phyloP scores from a whole-genome alignment of 2,329 filamentous ascomycete species.

The Thyridium curvatum region DNA sequence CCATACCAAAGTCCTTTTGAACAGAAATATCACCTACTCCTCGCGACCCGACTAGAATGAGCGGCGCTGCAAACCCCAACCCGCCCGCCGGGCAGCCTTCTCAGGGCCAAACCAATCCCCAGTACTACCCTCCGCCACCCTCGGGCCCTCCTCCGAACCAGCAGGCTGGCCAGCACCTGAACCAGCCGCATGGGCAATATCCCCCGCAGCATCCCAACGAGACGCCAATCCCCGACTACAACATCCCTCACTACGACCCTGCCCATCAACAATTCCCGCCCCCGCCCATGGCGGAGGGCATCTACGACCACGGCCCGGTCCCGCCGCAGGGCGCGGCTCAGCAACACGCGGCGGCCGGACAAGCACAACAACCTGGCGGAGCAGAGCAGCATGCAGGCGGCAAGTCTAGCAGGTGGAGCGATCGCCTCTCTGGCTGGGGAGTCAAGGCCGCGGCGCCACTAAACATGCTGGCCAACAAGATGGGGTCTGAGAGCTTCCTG shows the following conservation, averaged over 20 bases:
- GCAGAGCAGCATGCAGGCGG: slow-evolving; percentile 2
- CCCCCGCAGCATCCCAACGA: slow-evolving; percentile 14
- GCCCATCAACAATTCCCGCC: slow-evolving; percentile 12
- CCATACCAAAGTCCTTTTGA: too few species aligned
- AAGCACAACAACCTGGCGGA: slow-evolving; percentile 1
- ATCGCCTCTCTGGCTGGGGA: slow-evolving; percentile 25
- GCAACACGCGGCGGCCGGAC: not conserved
- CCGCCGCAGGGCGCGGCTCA: not conserved
- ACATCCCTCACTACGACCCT: slow-evolving; percentile 14
- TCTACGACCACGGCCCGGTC: slow-evolving; percentile 14
- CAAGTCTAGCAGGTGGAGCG: slow-evolving; percentile 11
- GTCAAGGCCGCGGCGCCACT: slow-evolving; percentile 61
- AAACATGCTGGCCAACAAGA: slow-evolving; percentile 74
- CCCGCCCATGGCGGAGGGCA: slow-evolving; percentile 7
- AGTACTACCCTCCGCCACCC: slow-evolving; percentile 17
- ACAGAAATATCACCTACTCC: too few species aligned
- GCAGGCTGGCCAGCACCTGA: slow-evolving; percentile 9
- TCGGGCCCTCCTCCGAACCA: slow-evolving; percentile 16
- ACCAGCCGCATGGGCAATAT: too few species aligned
- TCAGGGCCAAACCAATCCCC: slow-evolving; percentile 6
- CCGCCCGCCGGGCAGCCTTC: not conserved
- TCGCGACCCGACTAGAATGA: not conserved
- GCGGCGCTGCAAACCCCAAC: not conserved
- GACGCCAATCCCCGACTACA: slow-evolving; percentile 16
- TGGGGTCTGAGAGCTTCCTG: slow-evolving; percentile 81